Base-by-base conservation (phyloP, 805 yeast genomes). In the Teunomyces cretensis region DNA sequence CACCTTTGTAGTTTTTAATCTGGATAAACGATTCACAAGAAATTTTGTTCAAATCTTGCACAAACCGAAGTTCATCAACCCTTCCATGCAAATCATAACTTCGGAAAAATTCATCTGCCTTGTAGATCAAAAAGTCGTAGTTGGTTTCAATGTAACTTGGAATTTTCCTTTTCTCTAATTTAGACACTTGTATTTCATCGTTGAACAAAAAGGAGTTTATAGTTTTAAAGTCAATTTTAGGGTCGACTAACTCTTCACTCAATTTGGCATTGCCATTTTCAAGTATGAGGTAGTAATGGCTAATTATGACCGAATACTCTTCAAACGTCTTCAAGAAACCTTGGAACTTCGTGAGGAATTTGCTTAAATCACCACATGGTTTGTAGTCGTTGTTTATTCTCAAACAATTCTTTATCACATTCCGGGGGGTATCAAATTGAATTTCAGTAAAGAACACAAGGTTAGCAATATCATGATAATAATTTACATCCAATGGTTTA, bases 301-400 rank as follows among this genome's bases (percentile, higher is more conserved):
- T 60, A 13, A 52, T 45, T 12, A 55, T 50, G n/a, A 65, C 56
- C 1, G 83, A 77, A 43, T 79, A 74, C 11, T 75, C 65, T 30
- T 78, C 72, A 22, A 78, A 53, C 33, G 54, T 66, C 54, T 50
- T 65, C 47, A 67, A 63, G 33, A 73, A 66, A 45, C 60, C 68
- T 31, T 58, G 64, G 47, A 81, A 65, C 46, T 75, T 78, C 26
- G 78, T 70, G 45, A 68, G 68, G n/a, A 81, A 61, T 53, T 83
- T 78, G 9, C 87, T 77, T 26, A 76, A 56, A 13, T 58, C 65
- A 26, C 82, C 80, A 62, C 96, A 89, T 2, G 64, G 67, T 22
- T 67, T 66, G 51, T 75, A 77, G 50, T 88, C 97, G 62, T 88
- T 86, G 62, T 92, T 92, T 36, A 80, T 75, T 44, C 86, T 81